Percentiles rank a stretch among this genome's conserved stretches.
Evolutionary conservation across 805 yeast genomes (phyloP).

Genomic region (Ogataea thermomethanolica): DNA sequence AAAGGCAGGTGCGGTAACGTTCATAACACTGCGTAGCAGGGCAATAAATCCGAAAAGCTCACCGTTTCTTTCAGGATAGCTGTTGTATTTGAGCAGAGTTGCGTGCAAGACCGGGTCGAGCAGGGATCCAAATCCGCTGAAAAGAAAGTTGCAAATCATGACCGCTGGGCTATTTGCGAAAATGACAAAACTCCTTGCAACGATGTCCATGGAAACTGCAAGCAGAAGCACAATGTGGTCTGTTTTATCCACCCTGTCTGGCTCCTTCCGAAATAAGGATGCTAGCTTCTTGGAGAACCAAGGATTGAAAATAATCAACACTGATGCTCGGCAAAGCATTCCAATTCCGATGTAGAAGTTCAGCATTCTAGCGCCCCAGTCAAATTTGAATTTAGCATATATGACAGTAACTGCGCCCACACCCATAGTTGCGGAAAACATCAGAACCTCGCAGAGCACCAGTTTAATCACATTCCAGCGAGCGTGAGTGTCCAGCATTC

Average conservation of each 20-base stretch:
- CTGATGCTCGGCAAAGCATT: conserved; percentile 47
- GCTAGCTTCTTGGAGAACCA: conserved; percentile 37
- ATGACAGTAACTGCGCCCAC: conserved; percentile 43
- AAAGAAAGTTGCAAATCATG: conserved; percentile 34
- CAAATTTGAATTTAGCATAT: conserved; percentile 49
- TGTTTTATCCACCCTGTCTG: conserved; percentile 46
- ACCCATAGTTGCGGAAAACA: conserved; percentile 39
- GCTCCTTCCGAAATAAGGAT: conserved; percentile 33
- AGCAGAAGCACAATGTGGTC: conserved; percentile 26
- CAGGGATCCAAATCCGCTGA: conserved; percentile 48
- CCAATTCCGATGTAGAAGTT: conserved; percentile 54
- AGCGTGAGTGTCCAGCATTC: conserved; percentile 31
- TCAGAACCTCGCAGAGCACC: conserved; percentile 44
- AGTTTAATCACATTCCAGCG: conserved; percentile 48
- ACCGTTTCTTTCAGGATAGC: conserved; percentile 55
- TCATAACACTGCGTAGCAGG: conserved; percentile 48
- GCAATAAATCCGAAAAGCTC: conserved; percentile 72
- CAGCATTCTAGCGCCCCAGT: conserved; percentile 52
- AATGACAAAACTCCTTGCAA: conserved; percentile 37
- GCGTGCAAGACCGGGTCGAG: conserved; percentile 58
- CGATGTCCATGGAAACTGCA: conserved; percentile 37
- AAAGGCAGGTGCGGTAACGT: conserved; percentile 47
- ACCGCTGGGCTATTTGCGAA: conserved; percentile 28
- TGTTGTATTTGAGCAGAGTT: conserved; percentile 54
- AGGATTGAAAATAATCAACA: conserved; percentile 52